Evolutionary conservation across 441 rosid species (phyloP), one percentile per base, ranked within the genome.

Genomic region (Hura crepitans): DNA sequence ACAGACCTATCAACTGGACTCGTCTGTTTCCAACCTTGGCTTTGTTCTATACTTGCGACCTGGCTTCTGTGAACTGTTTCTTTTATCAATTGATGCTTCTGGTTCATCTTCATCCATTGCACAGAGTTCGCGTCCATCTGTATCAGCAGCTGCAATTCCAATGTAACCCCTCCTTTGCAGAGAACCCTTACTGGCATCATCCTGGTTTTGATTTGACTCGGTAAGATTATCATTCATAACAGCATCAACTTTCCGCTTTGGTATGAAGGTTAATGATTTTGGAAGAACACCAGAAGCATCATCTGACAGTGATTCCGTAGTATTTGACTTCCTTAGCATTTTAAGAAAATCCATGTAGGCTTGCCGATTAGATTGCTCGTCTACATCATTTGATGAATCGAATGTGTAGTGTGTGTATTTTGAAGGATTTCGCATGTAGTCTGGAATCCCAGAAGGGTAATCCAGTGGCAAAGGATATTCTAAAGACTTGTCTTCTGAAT

Each of bases 91-190:
- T 27, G 27, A 68, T 62, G 77, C 62, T 74, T 85, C 87, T 4
- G 82, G 81, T 71, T 84, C 85, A 78, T 89, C 97, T 84, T 92
- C 99, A 59, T 92, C 97, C 97, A 90, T 87, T 30, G 86, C 84
- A 75, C 81, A 77, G 59, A 71, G 70, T 45, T 79, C 87, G 59
- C 28, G 51, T 56, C 73, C 89, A 62, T 79, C 78, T 23, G 70
- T 60, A 78, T 75, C 84, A 10, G 51, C 80, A 11, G 79, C 83
- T 30, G 86, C 81, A 65, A 87, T 81, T 46, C 75, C 60, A 27
- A 80, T 25, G 4, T 68, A 30, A 57, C 79, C 81, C 81, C 78
- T 83, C 70, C 71, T 79, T 6, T 58, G 80, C 61, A 42, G 39
- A 10, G 66, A 56, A 42, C 47, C 84, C 78, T 83, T 81, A 33